A percentile compares a stretch with the other conserved stretches of the same genome.
Conservation (phyloP, 2,329 filamentous ascomycete species). For the Dothidotthia symphoricarpi region DNA sequence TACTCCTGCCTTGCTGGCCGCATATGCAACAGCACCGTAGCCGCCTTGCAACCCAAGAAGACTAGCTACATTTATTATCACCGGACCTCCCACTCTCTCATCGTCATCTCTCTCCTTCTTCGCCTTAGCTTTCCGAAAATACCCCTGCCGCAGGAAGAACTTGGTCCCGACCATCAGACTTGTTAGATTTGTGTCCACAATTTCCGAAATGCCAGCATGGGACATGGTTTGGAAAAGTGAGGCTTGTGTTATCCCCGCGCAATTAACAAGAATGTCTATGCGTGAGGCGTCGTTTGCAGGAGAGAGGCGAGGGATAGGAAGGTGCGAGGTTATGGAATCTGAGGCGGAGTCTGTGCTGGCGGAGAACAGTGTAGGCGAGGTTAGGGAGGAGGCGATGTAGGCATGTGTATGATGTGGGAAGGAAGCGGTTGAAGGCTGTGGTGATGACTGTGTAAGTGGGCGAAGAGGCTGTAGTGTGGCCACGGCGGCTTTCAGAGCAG, state of each 20-base stretch:
- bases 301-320: conserved; percentile 4
- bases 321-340: conserved; percentile 1
- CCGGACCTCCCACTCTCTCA: conserved; percentile 10
- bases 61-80: conserved; percentile 81
- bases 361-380: conserved; percentile 27
- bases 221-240: conserved; percentile 60
- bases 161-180: conserved; percentile 64
- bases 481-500: conserved; percentile 24
- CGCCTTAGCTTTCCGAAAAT: conserved; percentile 12
- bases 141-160: conserved; percentile 42
- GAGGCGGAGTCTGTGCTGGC: neutral
- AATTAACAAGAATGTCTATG: conserved; percentile 67
- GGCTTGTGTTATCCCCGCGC: conserved; percentile 70
- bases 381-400: conserved; percentile 31
- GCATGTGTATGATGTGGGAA: conserved; percentile 14
- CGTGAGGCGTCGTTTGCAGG: conserved; percentile 5
- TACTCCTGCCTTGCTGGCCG: conserved; percentile 77
- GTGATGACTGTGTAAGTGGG: conserved; percentile 4
- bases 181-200: conserved; percentile 69
- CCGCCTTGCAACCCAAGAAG: conserved; percentile 69
- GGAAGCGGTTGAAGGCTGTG: neutral
- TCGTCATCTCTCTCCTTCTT: conserved; percentile 1
- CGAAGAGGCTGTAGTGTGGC: conserved; percentile 15
- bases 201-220: conserved; percentile 52
- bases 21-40: conserved; percentile 69